phyloP scores from a whole-genome alignment of 2,329 filamentous ascomycete species.

The Orbilia brochopaga region DNA sequence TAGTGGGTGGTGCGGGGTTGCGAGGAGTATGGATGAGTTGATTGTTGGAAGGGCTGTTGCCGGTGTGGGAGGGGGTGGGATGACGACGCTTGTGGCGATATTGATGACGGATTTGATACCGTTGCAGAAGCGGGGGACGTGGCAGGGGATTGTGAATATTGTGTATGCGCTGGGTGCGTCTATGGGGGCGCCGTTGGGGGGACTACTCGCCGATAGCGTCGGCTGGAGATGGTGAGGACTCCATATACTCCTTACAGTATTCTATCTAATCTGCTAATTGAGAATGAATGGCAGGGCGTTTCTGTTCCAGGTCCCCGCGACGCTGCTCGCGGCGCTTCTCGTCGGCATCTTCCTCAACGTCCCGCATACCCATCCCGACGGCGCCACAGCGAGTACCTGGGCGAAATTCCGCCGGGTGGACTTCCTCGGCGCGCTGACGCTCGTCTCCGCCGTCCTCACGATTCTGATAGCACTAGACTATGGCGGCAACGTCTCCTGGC shows the following conservation, averaged over 20 bases:
- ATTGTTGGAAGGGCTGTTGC: conserved; percentile 67
- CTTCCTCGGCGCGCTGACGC: conserved; percentile 72
- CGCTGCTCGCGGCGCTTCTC: conserved; percentile 68
- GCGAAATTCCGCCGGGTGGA: conserved; percentile 68
- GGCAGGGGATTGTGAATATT: conserved; percentile 77
- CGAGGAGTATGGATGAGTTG: conserved; percentile 69
- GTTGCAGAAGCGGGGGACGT: conserved; percentile 72
- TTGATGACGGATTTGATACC: conserved; percentile 74
- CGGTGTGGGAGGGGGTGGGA: conserved; percentile 55
- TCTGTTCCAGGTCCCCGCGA: conserved; percentile 72
- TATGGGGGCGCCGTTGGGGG: conserved; percentile 72
- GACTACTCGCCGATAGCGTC: conserved; percentile 72
- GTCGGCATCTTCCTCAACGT: conserved; percentile 69
- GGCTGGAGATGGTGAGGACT: conserved; percentile 72
- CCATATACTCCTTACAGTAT: conserved; percentile 48
- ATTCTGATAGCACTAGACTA: conserved; percentile 74
- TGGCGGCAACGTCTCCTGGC: conserved; percentile 75
- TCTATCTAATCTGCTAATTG: conserved; percentile 38
- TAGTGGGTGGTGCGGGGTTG: conserved; percentile 68
- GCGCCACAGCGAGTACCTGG: conserved; percentile 68
- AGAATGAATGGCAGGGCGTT: conserved; percentile 66
- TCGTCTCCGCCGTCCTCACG: conserved; percentile 70
- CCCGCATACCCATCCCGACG: conserved; percentile 63
- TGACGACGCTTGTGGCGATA: conserved; percentile 66
- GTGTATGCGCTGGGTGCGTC: conserved; percentile 73